Evolutionary conservation across 2,329 filamentous ascomycete genomes (phyloP).

Genomic region (Camillea tinctor): DNA sequence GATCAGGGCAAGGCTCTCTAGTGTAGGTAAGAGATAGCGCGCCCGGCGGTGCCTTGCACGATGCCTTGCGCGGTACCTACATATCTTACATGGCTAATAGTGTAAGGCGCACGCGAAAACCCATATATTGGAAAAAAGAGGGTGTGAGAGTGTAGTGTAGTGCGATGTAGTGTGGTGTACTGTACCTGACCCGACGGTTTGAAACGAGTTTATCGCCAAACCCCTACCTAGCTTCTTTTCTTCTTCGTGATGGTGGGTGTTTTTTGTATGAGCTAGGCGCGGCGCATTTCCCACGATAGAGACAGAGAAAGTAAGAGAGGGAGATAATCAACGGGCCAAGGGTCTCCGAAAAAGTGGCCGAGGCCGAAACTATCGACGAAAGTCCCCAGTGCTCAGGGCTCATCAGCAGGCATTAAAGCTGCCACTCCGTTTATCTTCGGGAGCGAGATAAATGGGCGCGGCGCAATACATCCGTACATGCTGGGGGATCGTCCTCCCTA

Average conservation of each 20-base stretch:
- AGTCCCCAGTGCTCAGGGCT: neutral
- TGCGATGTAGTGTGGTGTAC: too few relatives aligned
- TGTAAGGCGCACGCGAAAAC: neutral
- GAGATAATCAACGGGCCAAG: neutral
- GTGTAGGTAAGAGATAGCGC: neutral
- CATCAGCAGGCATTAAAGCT: neutral
- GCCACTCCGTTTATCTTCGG: neutral
- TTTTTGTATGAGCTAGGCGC: neutral
- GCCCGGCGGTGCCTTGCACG: too few relatives aligned
- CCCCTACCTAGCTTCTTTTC: neutral
- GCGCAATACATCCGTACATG: too few relatives aligned
- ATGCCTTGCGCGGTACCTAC: neutral
- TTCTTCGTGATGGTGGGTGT: neutral
- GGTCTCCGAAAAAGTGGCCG: neutral
- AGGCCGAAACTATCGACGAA: neutral
- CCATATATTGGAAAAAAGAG: too few relatives aligned
- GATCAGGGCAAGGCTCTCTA: constrained; percentile 12
- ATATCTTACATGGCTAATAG: neutral
- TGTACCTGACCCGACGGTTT: neutral
- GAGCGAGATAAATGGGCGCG: neutral
- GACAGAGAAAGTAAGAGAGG: too few relatives aligned
- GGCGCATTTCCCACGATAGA: neutral
- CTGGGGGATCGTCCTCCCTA: neutral
- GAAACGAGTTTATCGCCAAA: neutral
- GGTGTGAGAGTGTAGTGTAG: neutral